Evolutionary conservation across 2,329 filamentous ascomycete genomes (phyloP).

Genomic region (Fusarium succisae): DNA sequence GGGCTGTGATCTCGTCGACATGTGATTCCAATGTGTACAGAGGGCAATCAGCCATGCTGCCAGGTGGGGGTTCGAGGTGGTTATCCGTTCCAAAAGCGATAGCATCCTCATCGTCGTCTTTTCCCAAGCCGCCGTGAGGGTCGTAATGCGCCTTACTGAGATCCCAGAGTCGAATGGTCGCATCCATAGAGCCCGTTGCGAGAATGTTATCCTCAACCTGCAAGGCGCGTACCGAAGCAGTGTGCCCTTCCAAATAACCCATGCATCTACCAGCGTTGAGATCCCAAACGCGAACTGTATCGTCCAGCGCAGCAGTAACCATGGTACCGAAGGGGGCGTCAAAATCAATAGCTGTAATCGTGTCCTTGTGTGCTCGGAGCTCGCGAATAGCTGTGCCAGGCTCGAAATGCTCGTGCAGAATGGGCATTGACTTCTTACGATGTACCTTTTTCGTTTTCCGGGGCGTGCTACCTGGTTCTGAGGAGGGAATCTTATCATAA

Average conservation of each 20-base stretch:
- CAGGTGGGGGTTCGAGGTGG: constrained; percentile 74
- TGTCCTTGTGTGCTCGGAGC: constrained; percentile 87
- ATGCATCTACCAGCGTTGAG: constrained; percentile 92
- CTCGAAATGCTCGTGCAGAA: constrained; percentile 94
- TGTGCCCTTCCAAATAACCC: constrained; percentile 90
- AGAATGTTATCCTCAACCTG: constrained; percentile 97
- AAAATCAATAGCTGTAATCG: constrained; percentile 91
- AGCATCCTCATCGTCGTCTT: constrained; percentile 70
- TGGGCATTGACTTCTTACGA: constrained; percentile 86
- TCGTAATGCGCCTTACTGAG: constrained; percentile 88
- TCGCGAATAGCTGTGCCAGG: constrained; percentile 89
- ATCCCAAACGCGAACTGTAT: constrained; percentile 96
- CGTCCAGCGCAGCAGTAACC: constrained; percentile 91
- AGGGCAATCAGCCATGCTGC: constrained; percentile 88
- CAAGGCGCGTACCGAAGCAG: constrained; percentile 89
- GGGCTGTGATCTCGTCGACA: constrained; percentile 91
- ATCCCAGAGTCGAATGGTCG: constrained; percentile 95
- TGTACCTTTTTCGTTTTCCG: constrained; percentile 62
- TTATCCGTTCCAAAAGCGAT: constrained; percentile 79
- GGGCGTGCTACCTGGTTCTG: constrained; percentile 57
- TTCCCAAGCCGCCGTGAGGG: constrained; percentile 70
- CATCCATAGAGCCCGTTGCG: constrained; percentile 93
- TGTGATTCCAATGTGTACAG: constrained; percentile 91
- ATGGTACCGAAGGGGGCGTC: constrained; percentile 97
- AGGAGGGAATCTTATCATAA: constrained; percentile 85